Conservation (phyloP, 1,284 basidiomycete genomes). For the Irpex lacteus region DNA sequence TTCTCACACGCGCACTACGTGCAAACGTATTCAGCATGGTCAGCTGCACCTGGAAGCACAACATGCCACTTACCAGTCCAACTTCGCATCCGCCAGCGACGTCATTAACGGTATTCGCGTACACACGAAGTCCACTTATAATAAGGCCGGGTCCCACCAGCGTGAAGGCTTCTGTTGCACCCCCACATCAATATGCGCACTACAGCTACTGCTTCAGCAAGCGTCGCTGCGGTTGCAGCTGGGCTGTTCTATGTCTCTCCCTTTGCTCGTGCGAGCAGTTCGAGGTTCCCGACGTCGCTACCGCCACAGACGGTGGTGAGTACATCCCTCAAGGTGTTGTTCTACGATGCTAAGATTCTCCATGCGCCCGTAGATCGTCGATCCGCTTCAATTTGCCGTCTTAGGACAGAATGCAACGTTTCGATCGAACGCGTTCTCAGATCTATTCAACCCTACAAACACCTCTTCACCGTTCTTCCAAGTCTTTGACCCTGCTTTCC, state of each 20-base stretch:
- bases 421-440: conserved; percentile 24
- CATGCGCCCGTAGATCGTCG: conserved; percentile 23
- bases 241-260: not conserved
- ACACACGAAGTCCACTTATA: not conserved
- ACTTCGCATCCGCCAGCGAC: not conserved
- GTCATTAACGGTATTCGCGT: not conserved
- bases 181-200: not conserved
- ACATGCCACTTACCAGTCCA: too few species aligned
- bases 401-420: conserved; percentile 30
- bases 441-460: conserved; percentile 39
- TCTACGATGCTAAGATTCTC: not conserved
- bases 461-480: conserved; percentile 63
- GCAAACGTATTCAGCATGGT: too few species aligned
- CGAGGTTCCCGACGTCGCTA: not conserved
- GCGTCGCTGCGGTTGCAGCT: not conserved
- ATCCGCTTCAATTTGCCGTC: conserved; percentile 29
- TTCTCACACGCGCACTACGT: too few species aligned
- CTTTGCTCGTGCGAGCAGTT: not conserved
- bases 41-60: too few species aligned
- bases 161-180: not conserved
- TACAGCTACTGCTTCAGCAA: not conserved
- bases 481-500: conserved; percentile 60
- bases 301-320: not conserved
- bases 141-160: not conserved
- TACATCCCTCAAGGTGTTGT: not conserved